A percentile compares a stretch with the other conserved stretches of the same genome.
Evolutionary conservation across 805 yeast genomes (phyloP).

Genomic region (Pichia heedii): DNA sequence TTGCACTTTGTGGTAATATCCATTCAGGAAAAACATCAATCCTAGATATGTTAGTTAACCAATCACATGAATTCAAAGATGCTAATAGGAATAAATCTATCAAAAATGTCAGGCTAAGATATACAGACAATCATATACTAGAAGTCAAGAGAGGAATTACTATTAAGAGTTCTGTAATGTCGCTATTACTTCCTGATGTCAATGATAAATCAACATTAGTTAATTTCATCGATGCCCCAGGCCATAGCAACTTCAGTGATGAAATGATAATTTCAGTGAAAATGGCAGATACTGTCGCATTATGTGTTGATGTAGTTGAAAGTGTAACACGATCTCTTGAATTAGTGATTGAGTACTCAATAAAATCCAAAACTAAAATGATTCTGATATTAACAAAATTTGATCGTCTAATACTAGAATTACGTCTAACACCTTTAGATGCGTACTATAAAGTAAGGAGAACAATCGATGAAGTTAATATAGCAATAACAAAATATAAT

Average conservation of each 20-base stretch:
- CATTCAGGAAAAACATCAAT: slow-evolving; percentile 84
- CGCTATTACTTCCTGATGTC: slow-evolving; percentile 48
- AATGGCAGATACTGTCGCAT: slow-evolving; percentile 53
- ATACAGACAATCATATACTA: slow-evolving; percentile 60
- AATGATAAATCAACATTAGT: slow-evolving; percentile 45
- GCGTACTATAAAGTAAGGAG: slow-evolving; percentile 59
- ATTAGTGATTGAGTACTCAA: slow-evolving; percentile 41
- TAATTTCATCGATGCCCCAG: slow-evolving; percentile 81
- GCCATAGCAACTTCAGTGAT: slow-evolving; percentile 78
- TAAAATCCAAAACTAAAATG: slow-evolving; percentile 43
- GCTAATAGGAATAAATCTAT: slow-evolving; percentile 17
- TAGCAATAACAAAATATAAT: slow-evolving; percentile 29
- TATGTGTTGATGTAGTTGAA: slow-evolving; percentile 80
- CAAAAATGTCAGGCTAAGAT: slow-evolving; percentile 43
- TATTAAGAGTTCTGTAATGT: slow-evolving; percentile 51
- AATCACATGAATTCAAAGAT: slow-evolving; percentile 44
- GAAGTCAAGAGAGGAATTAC: slow-evolving; percentile 68
- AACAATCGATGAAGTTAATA: slow-evolving; percentile 57
- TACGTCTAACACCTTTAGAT: slow-evolving; percentile 65
- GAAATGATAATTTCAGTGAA: slow-evolving; percentile 53
- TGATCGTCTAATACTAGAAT: slow-evolving; percentile 77
- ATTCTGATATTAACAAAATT: slow-evolving; percentile 66
- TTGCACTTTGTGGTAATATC: slow-evolving; percentile 70
- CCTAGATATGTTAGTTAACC: slow-evolving; percentile 55
- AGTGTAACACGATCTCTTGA: slow-evolving; percentile 61